Base-by-base conservation (phyloP, 2,329 filamentous ascomycete species). In the Calycina herbarum region DNA sequence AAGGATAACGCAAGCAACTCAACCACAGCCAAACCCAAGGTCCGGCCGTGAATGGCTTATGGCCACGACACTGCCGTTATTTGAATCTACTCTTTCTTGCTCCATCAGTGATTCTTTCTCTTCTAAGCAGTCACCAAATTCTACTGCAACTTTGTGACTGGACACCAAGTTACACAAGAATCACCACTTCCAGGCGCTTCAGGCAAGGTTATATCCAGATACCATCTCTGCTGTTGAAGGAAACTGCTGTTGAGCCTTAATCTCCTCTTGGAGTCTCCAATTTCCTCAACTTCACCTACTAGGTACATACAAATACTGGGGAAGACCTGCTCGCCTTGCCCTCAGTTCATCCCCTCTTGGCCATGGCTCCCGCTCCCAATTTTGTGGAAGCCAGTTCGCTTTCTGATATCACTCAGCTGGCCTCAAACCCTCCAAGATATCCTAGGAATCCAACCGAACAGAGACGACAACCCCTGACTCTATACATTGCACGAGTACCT, bases 401-500 rank as follows among this genome's bases (percentile, higher is more conserved):
- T 57, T 90, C 91, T 62, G 84, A 87, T 62, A 84, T 99, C 69
- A 95, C 92, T 70, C 81, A 85, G 54, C 85, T 97, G 68, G 94
- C 95, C 68, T 86, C 90, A 61, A 93, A 96, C 73, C 95, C 94
- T 54, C 94, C 95, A 58, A 85, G 89, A 72, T 95, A 96, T 77
- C 92, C 93, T 60, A 85, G 90, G 73, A 92, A 92, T 74, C 90
- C 92, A 5, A 86, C 88, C 2, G 88, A 90, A 71, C 80, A 85
- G 72, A 85, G 82, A 68, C 85, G 89, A 68, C 87, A 92, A 60
- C 88, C 92, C 3, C 78, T 98, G 61, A 88, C 89, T 2, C 85
- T 99, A 51, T 99, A 99, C 79, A 96, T 99, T 70, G 93, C 94
- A 42, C 84, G 94, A 70, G 94, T 99, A 0, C 95, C 95, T 0